phyloP scores from a whole-genome alignment of 2,329 filamentous ascomycete genomes.

The Penicillium griseofulvum region DNA sequence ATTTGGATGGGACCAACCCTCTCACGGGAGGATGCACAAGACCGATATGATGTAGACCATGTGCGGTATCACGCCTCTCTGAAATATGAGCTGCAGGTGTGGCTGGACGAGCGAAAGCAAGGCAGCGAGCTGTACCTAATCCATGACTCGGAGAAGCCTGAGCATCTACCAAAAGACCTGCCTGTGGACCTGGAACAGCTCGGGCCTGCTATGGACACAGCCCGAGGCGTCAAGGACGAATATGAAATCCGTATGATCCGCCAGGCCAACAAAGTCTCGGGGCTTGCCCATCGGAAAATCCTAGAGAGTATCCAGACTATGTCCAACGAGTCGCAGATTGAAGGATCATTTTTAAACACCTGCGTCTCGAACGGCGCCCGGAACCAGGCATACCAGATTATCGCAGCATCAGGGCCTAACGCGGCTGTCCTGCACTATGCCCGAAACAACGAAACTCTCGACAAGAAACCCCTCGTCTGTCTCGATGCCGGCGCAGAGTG shows the following conservation, averaged over 20 bases:
- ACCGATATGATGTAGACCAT: constrained; percentile 66
- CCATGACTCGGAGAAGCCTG: constrained; percentile 37
- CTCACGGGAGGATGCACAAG: constrained; percentile 56
- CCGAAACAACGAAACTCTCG: constrained; percentile 68
- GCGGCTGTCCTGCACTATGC: constrained; percentile 88
- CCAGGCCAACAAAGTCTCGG: constrained; percentile 69
- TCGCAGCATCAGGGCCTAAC: constrained; percentile 75
- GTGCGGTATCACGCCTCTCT: constrained; percentile 59
- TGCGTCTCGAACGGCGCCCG: constrained; percentile 73
- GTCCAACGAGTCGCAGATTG: constrained; percentile 76
- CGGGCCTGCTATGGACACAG: constrained; percentile 61
- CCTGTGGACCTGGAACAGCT: constrained; percentile 31
- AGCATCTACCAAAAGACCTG: constrained; percentile 17
- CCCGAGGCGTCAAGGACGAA: constrained; percentile 69
- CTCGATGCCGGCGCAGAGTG: constrained; percentile 81
- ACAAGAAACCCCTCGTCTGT: constrained; percentile 72
- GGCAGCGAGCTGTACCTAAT: constrained; percentile 37
- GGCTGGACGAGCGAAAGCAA: constrained; percentile 28
- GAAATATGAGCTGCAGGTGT: constrained; percentile 49
- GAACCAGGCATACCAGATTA: constrained; percentile 83
- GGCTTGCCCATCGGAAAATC: constrained; percentile 64
- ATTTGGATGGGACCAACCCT: constrained; percentile 46
- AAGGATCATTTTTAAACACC: constrained; percentile 73
- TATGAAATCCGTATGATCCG: constrained; percentile 72
- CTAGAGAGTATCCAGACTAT: constrained; percentile 61